Base-by-base conservation (phyloP, 2,329 filamentous ascomycete genomes). In the Diaporthe ilicicola region DNA sequence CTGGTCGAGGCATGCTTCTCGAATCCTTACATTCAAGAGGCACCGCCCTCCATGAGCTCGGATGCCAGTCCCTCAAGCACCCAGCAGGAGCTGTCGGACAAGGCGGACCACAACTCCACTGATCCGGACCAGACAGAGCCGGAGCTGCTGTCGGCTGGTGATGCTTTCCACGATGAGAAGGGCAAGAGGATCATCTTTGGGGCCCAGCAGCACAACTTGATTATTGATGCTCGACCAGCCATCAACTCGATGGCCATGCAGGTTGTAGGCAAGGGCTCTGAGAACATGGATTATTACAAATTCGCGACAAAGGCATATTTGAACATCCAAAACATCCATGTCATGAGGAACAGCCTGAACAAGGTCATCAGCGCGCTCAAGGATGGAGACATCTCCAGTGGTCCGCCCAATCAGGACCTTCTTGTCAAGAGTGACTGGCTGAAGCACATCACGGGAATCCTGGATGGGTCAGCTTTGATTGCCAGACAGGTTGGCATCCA, bases 261-360 rank as follows among this genome's bases (percentile, higher is more conserved):
- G 80, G 93, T 95, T 4, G 91, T 95, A 74, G 96, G 96, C 8
- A 91, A 95, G 79, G 96, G 96, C 2, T 97, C 95, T 0, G 96
- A 99, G 81, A 97, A 98, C 77, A 98, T 98, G 93, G 94, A 97
- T 74, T 93, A 97, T 81, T 99, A 99, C 83, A 94, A 92, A 73
- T 95, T 95, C 77, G 94, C 94, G 19, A 92, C 92, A 71, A 97
- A 98, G 81, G 92, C 92, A 37, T 99, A 97, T 78, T 88, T 99
- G 69, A 96, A 94, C 73, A 99, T 99, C 77, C 95, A 97, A 80
- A 99, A 99, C 79, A 98, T 99, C 72, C 96, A 99, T 78, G 94
- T 98, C 73, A 99, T 99, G 96, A 89, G 96, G 70, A 92, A 93
- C 73, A 98, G 95, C 1, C 85, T 99, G 42, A 91, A 92, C 76